Evolutionary conservation across 2,329 filamentous ascomycete genomes (phyloP).

Genomic region (Tolypocladium capitatum): DNA sequence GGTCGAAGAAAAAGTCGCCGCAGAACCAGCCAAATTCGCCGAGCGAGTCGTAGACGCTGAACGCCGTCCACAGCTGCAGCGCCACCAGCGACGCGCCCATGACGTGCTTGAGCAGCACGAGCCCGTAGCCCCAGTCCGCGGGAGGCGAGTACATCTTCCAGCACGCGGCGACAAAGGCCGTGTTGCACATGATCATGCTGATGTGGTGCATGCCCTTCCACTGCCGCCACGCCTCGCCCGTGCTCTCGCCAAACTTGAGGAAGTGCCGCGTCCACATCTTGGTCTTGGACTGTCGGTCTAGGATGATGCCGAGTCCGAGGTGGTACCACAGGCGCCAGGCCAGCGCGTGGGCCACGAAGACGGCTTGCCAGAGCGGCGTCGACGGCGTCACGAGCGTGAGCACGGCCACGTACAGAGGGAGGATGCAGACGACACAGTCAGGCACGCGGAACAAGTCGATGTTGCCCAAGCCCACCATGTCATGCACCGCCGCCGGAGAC

Average conservation of each 20-base stretch:
- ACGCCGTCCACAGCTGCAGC: conserved; percentile 82
- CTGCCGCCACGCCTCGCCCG: conserved; percentile 87
- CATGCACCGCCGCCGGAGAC: conserved; percentile 58
- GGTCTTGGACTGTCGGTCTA: conserved; percentile 73
- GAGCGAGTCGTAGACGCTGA: conserved; percentile 87
- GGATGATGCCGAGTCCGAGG: conserved; percentile 70
- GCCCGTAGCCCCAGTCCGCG: conserved; percentile 73
- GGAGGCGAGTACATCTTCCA: conserved; percentile 97
- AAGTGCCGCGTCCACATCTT: conserved; percentile 98
- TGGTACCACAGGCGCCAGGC: conserved; percentile 87
- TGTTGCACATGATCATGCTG: conserved; percentile 80
- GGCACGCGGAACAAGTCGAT: conserved; percentile 80
- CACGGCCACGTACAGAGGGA: conserved; percentile 61
- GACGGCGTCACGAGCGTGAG: conserved; percentile 66
- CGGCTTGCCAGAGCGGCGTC: conserved; percentile 57
- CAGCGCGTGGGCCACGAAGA: conserved; percentile 72
- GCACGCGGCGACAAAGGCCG: conserved; percentile 76
- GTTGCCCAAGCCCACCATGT: conserved; percentile 70
- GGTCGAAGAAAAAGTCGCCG: conserved; percentile 95
- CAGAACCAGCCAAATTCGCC: conserved; percentile 99
- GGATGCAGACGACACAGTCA: conserved; percentile 66
- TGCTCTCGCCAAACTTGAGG: conserved; percentile 86
- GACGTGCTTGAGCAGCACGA: conserved; percentile 76
- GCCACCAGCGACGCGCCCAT: conserved; percentile 68
- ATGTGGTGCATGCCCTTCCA: conserved; percentile 96